Evolutionary conservation across 805 yeast genomes (phyloP).

Genomic region (Metschnikowia hibisci): DNA sequence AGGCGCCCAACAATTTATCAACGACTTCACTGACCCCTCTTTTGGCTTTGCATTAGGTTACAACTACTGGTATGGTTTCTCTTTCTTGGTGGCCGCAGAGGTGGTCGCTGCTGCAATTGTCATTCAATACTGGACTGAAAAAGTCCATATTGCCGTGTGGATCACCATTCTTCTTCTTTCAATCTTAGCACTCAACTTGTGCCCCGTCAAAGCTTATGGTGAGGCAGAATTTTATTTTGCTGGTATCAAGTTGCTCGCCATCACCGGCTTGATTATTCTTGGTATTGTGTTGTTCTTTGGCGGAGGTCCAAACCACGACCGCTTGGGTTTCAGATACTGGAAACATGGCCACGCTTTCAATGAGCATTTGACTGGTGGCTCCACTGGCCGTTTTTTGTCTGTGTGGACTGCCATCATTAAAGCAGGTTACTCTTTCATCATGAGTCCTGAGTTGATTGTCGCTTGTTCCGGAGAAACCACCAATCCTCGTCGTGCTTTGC

Average conservation of each 20-base stretch:
- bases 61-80: constrained; percentile 20
- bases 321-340: constrained; percentile 21
- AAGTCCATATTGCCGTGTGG: constrained; percentile 37
- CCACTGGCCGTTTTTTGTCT: constrained; percentile 21
- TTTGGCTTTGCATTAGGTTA: constrained; percentile 20
- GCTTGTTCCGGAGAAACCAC: constrained; percentile 56
- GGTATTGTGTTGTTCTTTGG: constrained; percentile 21
- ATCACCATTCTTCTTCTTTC: constrained; percentile 27
- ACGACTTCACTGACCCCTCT: constrained; percentile 17
- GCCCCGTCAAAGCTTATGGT: constrained; percentile 17
- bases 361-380: constrained; percentile 37
- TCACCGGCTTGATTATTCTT: constrained; percentile 19
- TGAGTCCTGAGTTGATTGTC: constrained; percentile 51
- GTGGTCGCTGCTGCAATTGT: constrained; percentile 18
- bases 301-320: constrained; percentile 21
- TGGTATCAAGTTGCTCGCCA: constrained; percentile 18
- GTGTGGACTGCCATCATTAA: constrained; percentile 26
- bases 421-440: constrained; percentile 27
- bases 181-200: constrained; percentile 14
- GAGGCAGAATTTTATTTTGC: constrained; percentile 20
- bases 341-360: constrained; percentile 33
- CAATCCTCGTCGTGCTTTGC: constrained; percentile 56
- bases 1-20: constrained; percentile 19
- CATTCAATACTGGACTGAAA: constrained; percentile 19
- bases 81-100: constrained; percentile 20